A percentile compares a stretch with the other conserved stretches of the same genome.
These are phyloP conservation scores for Cajanus cajan DNA, from an alignment of 306 rosid species.

Conservation along the genomic window DNA sequence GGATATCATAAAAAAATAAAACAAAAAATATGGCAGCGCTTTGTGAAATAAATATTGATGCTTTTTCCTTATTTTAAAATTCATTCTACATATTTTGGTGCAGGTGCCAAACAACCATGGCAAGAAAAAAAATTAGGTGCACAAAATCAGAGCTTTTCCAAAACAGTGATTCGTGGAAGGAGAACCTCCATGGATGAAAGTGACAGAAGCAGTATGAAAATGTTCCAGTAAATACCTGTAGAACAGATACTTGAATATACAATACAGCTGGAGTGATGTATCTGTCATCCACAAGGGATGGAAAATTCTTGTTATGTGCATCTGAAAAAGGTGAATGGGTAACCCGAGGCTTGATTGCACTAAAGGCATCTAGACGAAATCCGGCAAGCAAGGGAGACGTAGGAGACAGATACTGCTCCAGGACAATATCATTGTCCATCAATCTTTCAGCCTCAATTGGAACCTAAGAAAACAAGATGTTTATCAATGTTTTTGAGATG, in stretches of 20 bases:
- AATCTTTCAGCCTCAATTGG: constrained; percentile 88
- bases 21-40: not conserved
- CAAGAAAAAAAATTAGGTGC: not conserved
- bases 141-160: not conserved
- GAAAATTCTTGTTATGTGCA: constrained; percentile 38
- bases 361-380: constrained; percentile 85
- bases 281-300: constrained; percentile 71
- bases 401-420: constrained; percentile 75
- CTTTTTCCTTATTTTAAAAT: not conserved
- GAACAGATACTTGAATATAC: constrained; percentile 72
- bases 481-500: constrained; percentile 11
- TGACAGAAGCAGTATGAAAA: constrained; percentile 27
- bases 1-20: not conserved
- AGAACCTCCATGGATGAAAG: constrained; percentile 8
- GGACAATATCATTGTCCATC: constrained; percentile 64
- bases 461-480: constrained; percentile 52
- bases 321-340: constrained; percentile 81
- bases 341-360: constrained; percentile 87
- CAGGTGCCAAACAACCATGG: constrained; percentile 8
- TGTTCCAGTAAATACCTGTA: constrained; percentile 63
- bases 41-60: constrained; percentile 7
- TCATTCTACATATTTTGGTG: not conserved
- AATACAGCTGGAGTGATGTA: constrained; percentile 83
- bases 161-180: constrained; percentile 28
- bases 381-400: constrained; percentile 81